A percentile compares a stretch with the other conserved stretches of the same genome.
Conservation (phyloP, 768 basidiomycete species). For the Pulveroboletus frians region DNA sequence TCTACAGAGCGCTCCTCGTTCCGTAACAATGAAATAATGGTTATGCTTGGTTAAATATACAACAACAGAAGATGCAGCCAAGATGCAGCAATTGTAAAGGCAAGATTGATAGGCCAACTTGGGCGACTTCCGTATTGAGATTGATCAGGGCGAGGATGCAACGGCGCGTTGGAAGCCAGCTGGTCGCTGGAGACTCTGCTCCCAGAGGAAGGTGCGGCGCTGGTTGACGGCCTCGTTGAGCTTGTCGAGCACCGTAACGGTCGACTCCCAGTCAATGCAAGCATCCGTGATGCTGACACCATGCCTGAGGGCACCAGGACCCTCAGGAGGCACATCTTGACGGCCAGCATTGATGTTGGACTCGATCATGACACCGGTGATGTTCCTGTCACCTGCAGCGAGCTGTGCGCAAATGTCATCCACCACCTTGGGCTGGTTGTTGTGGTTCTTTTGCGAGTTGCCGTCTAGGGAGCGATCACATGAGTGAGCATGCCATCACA, state of each 20-base stretch:
- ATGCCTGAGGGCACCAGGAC: constrained; percentile 63
- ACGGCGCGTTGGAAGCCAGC: constrained; percentile 24
- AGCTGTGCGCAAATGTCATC: constrained; percentile 73
- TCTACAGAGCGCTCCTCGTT: background rate
- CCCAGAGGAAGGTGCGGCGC: constrained; percentile 25
- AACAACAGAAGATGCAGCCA: background rate
- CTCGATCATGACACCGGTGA: constrained; percentile 98
- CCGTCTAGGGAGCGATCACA: constrained; percentile 56
- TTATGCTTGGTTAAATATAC: constrained; percentile 8
- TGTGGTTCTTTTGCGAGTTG: constrained; percentile 93
- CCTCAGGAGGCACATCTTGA: constrained; percentile 79
- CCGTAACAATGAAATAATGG: constrained; percentile 4
- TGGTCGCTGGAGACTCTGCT: constrained; percentile 21
- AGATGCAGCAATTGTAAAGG: background rate
- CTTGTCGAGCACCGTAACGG: constrained; percentile 66
- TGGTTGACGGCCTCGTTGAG: constrained; percentile 47
- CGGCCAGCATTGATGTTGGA: constrained; percentile 87
- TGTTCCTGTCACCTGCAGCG: constrained; percentile 53
- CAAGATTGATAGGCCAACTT: no score
- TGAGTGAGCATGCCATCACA: background rate
- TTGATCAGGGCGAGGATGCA: constrained; percentile 12
- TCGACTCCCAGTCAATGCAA: constrained; percentile 82
- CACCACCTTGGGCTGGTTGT: constrained; percentile 82
- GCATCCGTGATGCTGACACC: constrained; percentile 91
- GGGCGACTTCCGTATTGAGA: no score